phyloP scores from a whole-genome alignment of 2,329 filamentous ascomycete genomes.

The Plectosphaerella plurivora region DNA sequence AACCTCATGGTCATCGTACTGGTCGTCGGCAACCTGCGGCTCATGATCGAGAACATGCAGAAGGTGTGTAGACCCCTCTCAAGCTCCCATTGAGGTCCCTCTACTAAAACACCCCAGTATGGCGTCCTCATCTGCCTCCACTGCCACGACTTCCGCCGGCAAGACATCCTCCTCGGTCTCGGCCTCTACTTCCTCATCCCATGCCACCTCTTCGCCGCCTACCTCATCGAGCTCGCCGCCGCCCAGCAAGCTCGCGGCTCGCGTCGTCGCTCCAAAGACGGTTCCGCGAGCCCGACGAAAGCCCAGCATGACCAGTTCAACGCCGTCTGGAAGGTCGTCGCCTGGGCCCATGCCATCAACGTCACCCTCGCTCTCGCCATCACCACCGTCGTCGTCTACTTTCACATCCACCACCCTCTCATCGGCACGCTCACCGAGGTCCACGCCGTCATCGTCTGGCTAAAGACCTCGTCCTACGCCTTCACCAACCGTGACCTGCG shows the following conservation, averaged over 20 bases:
- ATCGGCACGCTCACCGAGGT: conserved; percentile 89
- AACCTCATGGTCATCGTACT: conserved; percentile 95
- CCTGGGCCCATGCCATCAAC: conserved; percentile 77
- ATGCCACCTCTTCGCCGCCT: conserved; percentile 85
- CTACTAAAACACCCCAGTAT: conserved; percentile 54
- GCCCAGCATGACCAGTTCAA: conserved; percentile 64
- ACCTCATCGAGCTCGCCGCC: conserved; percentile 81
- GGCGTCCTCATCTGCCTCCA: conserved; percentile 89
- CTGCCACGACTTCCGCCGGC: conserved; percentile 80
- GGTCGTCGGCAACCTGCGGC: conserved; percentile 85
- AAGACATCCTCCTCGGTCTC: conserved; percentile 72
- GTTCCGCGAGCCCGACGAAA: conserved; percentile 50
- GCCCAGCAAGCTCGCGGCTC: conserved; percentile 72
- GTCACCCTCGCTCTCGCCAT: conserved; percentile 75
- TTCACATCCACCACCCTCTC: conserved; percentile 83
- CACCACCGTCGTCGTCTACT: conserved; percentile 84
- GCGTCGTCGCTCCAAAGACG: conserved; percentile 49
- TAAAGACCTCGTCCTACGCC: conserved; percentile 94
- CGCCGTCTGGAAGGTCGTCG: conserved; percentile 74
- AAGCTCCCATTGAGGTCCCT: background rate
- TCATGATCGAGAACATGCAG: conserved; percentile 96
- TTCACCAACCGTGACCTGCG: conserved; percentile 95
- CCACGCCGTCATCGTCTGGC: conserved; percentile 91
- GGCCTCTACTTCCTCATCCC: conserved; percentile 84
- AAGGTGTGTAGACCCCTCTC: conserved; percentile 62